phyloP scores from a whole-genome alignment of 768 basidiomycete genomes.

The Calocybe cyanea region DNA sequence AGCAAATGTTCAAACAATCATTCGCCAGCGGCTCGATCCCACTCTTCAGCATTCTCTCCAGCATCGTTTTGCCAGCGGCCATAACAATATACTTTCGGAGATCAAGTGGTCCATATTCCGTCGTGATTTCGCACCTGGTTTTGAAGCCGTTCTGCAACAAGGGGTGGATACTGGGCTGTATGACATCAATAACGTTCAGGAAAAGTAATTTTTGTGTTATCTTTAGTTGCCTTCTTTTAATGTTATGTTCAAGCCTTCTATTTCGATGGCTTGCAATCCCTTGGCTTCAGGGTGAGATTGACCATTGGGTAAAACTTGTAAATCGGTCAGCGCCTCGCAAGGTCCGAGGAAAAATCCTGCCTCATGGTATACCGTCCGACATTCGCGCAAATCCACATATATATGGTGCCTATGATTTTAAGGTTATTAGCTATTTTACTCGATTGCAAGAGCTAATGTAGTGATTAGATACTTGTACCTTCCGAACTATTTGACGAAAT shows the following conservation, averaged over 20 bases:
- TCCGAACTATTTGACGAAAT: slow-evolving; percentile 13
- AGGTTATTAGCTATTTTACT: slow-evolving; percentile 18
- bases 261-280: slow-evolving; percentile 35
- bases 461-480: slow-evolving; percentile 13
- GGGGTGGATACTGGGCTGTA: slow-evolving; percentile 28
- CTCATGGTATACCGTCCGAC: slow-evolving; percentile 25
- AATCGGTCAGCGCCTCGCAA: slow-evolving; percentile 19
- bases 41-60: slow-evolving; percentile 27
- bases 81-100: slow-evolving; percentile 36
- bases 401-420: slow-evolving; percentile 27
- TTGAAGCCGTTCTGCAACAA: slow-evolving; percentile 30
- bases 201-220: slow-evolving; percentile 15
- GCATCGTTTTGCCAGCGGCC: slow-evolving; percentile 29
- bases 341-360: slow-evolving; percentile 31
- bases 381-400: slow-evolving; percentile 24
- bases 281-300: slow-evolving; percentile 32
- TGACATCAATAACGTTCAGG: slow-evolving; percentile 18
- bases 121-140: slow-evolving; percentile 29
- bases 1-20: slow-evolving; percentile 32
- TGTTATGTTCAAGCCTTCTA: slow-evolving; percentile 15
- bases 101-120: slow-evolving; percentile 34
- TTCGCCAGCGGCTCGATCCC: slow-evolving; percentile 31
- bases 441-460: not conserved
- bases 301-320: slow-evolving; percentile 17
- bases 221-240: not conserved